Percentiles rank a stretch among this genome's conserved stretches.
These are phyloP conservation scores for Tanacetum coccineum DNA, from an alignment of 129 eudicot genomes.

Conservation along the genomic window DNA sequence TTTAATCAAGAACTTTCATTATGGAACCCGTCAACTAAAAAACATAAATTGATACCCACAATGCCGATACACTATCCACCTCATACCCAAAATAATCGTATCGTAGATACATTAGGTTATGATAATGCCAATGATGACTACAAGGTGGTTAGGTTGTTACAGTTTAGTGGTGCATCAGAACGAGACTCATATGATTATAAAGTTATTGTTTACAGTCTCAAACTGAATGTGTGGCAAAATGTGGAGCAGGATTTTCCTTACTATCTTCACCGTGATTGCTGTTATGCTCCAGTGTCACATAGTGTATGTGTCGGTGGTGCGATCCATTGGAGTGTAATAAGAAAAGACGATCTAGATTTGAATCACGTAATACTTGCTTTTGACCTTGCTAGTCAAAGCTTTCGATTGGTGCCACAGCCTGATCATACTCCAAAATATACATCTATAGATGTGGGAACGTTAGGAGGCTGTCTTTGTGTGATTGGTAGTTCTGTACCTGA, in stretches of 20 bases:
- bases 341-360: neutral
- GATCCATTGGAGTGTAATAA: constrained; percentile 20
- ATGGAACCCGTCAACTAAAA: constrained; percentile 29
- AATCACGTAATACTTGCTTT: constrained; percentile 17
- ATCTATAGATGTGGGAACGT: constrained; percentile 16
- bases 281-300: neutral
- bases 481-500: constrained; percentile 9
- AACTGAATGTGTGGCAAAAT: constrained; percentile 19
- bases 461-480: constrained; percentile 31
- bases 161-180: neutral
- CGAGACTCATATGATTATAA: neutral
- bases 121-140: constrained; percentile 19
- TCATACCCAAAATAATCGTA: neutral
- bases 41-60: neutral
- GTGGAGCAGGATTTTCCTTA: constrained; percentile 19
- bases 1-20: constrained; percentile 5
- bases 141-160: constrained; percentile 20
- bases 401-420: constrained; percentile 23
- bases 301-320: constrained; percentile 18
- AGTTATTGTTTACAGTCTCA: constrained; percentile 24
- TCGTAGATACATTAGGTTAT: constrained; percentile 17
- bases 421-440: neutral
- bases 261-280: neutral
- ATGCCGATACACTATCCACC: constrained; percentile 12
- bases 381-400: constrained; percentile 27